phyloP scores from a whole-genome alignment of 2,329 filamentous ascomycete genomes.

The Pyrenophora tritici-repentis region DNA sequence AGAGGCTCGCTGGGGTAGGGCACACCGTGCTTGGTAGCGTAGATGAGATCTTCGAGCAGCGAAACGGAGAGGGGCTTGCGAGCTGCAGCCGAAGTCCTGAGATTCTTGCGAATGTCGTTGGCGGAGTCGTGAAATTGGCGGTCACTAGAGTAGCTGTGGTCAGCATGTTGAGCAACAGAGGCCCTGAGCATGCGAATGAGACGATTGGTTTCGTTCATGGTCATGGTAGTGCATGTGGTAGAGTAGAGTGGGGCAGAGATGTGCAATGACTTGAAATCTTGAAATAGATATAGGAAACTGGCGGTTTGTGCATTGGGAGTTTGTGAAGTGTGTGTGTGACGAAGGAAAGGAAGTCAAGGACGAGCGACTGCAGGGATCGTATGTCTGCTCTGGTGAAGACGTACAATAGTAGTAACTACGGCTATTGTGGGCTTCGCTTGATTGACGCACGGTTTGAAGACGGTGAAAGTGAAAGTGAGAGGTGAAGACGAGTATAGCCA shows the following conservation, averaged over 20 bases:
- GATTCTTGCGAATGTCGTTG: slow-evolving; percentile 2
- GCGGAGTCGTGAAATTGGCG: slow-evolving; percentile 5
- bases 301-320: background rate
- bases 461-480: slow-evolving; percentile 22
- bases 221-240: slow-evolving; percentile 6
- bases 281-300: slow-evolving; percentile 1
- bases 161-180: slow-evolving; percentile 28
- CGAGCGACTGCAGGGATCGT: background rate
- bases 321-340: background rate
- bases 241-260: background rate
- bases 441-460: slow-evolving; percentile 5
- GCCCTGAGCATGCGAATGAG: slow-evolving; percentile 31
- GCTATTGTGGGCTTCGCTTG: slow-evolving; percentile 14
- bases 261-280: background rate
- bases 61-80: slow-evolving; percentile 14
- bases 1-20: slow-evolving; percentile 18
- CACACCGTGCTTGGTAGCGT: slow-evolving; percentile 17
- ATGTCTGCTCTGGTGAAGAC: background rate
- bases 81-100: slow-evolving; percentile 4
- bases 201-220: slow-evolving; percentile 30
- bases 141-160: slow-evolving; percentile 23
- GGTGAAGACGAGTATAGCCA: slow-evolving; percentile 6
- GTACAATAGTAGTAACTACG: slow-evolving; percentile 2
- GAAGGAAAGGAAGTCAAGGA: slow-evolving; percentile 1
- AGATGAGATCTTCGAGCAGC: slow-evolving; percentile 25